Conservation (phyloP, 225 moss, liverwort and hornwort genomes). For the Neckera pumila region DNA sequence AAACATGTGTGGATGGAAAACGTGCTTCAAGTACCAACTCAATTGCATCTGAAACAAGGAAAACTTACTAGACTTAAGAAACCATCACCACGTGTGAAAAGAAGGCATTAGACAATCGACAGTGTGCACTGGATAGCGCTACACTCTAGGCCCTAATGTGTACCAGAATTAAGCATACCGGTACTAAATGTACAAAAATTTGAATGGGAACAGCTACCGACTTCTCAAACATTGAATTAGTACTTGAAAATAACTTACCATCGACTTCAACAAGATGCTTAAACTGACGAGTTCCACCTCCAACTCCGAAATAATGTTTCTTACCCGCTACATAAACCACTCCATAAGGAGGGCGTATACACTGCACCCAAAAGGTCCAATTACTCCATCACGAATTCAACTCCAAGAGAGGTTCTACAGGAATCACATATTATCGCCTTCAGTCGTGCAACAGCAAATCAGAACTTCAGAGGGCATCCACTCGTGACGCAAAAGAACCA, state of each 20-base stretch:
- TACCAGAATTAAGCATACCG: neutral
- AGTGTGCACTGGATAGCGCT: neutral
- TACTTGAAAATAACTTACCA: constrained; percentile 27
- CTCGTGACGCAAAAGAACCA: neutral
- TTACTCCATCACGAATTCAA: neutral
- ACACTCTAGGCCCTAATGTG: neutral
- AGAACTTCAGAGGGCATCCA: neutral
- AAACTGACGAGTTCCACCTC: constrained; percentile 85
- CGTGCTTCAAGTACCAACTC: neutral
- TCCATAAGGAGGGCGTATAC: constrained; percentile 87
- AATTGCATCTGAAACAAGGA: neutral
- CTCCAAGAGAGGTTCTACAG: neutral
- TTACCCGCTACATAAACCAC: constrained; percentile 89
- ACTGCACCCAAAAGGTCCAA: constrained; percentile 39
- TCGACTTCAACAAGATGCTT: constrained; percentile 78
- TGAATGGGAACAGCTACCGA: neutral
- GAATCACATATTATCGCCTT: neutral
- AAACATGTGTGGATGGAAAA: neutral
- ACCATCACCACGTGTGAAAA: neutral
- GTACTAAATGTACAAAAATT: neutral
- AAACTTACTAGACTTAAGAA: neutral
- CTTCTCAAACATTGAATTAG: neutral
- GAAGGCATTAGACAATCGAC: neutral
- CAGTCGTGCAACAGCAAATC: neutral
- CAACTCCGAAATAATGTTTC: constrained; percentile 92